Percentiles rank a stretch among this genome's conserved stretches.
Evolutionary conservation across 257 asterid genomes (phyloP).

Genomic region (Paraleonurus japonicus): DNA sequence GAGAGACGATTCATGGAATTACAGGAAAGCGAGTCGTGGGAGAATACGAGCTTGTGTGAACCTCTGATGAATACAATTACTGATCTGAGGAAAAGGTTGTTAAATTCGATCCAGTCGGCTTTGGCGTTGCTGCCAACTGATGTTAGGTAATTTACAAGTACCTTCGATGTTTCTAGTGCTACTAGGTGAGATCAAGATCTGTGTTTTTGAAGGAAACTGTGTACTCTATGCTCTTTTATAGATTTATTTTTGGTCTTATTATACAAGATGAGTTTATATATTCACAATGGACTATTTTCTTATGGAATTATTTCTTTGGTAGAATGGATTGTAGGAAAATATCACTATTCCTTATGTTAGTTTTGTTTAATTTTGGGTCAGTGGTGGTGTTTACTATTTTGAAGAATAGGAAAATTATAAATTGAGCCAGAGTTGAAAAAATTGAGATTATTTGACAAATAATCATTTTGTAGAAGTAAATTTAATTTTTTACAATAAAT

Average conservation of each 20-base stretch:
- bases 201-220: not conserved
- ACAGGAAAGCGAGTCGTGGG: constrained; percentile 34
- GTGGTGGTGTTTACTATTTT: not conserved
- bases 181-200: not conserved
- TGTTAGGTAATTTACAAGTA: constrained; percentile 33
- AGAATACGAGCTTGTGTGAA: constrained; percentile 24
- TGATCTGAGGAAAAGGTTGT: constrained; percentile 46
- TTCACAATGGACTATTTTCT: not conserved
- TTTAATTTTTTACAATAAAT: too few relatives aligned
- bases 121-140: constrained; percentile 44
- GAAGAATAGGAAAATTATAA: not conserved
- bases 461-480: too few relatives aligned
- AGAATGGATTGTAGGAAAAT: not conserved
- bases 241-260: not conserved
- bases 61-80: constrained; percentile 44
- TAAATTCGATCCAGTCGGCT: constrained; percentile 52
- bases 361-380: not conserved
- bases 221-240: not conserved
- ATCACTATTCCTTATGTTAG: not conserved
- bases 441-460: too few relatives aligned
- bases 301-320: not conserved
- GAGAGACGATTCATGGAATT: constrained; percentile 43
- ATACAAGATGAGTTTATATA: constrained; percentile 1
- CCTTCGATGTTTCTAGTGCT: constrained; percentile 3
- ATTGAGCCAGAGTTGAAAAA: too few relatives aligned